Base-by-base conservation (phyloP, 2,329 filamentous ascomycete genomes). In the Teratosphaeria pseudoeucalypti region DNA sequence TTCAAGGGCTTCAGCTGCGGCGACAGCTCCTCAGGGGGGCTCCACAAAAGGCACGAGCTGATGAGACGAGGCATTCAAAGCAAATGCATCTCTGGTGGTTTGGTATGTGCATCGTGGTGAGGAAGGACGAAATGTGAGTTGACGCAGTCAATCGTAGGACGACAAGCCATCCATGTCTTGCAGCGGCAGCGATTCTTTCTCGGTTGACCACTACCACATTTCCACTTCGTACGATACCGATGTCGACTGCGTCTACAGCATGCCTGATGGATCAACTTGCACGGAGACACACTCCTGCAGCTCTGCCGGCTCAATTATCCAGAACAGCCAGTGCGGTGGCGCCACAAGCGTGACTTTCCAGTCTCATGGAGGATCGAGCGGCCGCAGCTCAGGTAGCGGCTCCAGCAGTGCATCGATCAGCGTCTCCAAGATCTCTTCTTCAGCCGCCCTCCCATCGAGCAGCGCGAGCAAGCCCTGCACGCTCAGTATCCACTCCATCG, bases 251-350 rank as follows among this genome's bases (percentile, higher is more conserved):
- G 82, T 89, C 79, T 96, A 92, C 77, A 82, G 80, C 69, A 95
- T 96, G 90, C 82, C 85, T 2, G 89, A 92, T 72, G 89, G 89
- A 67, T 86, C 84, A 14, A 83, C 75, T 61, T 97, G 92, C 85
- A 92, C 89, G 78, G 88, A 95, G 68, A 85, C 83, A 63, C 78
- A 82, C 65, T 71, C 79, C 57, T 95, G 90, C 82, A 83, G 80
- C 64, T 78, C 81, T 58, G 77, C 80, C 16, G 89, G 89, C 68
- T 86, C 84, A 60, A 82, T 81, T 54, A 80, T 96, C 68, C 77
- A 84, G 76, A 96, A 96, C 82, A 84, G 79, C 62, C 90, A 96
- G 81, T 97, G 92, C 73, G 92, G 91, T 83, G 92, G 92, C 75
- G 92, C 92, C 65, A 90, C 82, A 72, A 85, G 84, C 60, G 90